Base-by-base conservation (phyloP, 805 yeast genomes). In the Hanseniaspora clermontiae region DNA sequence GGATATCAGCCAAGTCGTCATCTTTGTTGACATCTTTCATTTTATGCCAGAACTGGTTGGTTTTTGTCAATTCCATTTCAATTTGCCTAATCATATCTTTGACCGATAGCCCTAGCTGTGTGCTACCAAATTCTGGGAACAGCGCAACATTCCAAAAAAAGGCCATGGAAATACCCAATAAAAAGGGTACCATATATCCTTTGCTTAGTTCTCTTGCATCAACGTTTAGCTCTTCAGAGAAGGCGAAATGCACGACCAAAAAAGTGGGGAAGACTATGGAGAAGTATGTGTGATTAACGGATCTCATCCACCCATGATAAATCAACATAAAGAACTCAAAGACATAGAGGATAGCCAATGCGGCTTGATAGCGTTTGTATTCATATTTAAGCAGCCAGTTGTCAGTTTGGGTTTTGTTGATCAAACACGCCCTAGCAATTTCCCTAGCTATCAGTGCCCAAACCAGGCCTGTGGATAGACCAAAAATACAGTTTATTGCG, bases 111-210 rank as follows among this genome's bases (percentile, higher is more conserved):
- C 81, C 81, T 12, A 77, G 61, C 60, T 72, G 75, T 0, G 77
- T 70, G 27, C 78, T 71, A 15, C 81, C 81, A 63, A 75, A 75
- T 59, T 77, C 81, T 1, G 81, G 81, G 59, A 75, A 77, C 12
- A 77, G 58, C 1, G 66, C 38, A 43, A 77, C 50, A 57, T 75
- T 77, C 63, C 75, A 70, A 31, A 72, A 66, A n/a, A 75, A 57
- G 0, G 77, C 68, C 57, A 75, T 63, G 0, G 73, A 77, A 39
- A 75, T 73, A 27, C 79, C 79, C 20, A 76, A 37, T 47, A 74
- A 70, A 57, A 77, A 73, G 0, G 81, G 81, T 0, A 68, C 65
- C 3, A 74, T 66, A 58, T 66, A 77, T 9, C 68, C 65, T 42
- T 66, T 63, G 6, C 72, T 71, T n/a, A 72, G 64, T 1, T 58